Evolutionary conservation across 2,329 filamentous ascomycete species (phyloP), one percentile per base, ranked within the genome.

Genomic region (Fusarium devonianum): DNA sequence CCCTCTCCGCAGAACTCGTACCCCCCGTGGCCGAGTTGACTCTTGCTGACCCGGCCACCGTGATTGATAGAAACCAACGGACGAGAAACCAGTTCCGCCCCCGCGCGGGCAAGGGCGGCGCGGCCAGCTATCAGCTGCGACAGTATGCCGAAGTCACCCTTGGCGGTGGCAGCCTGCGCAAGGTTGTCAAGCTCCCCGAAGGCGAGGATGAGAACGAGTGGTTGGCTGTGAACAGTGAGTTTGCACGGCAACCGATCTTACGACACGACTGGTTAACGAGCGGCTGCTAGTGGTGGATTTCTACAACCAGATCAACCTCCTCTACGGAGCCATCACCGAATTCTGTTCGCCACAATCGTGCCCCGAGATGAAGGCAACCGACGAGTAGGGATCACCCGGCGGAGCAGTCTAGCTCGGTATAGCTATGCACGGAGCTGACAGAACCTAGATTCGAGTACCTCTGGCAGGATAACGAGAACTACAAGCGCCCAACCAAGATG

Each of bases 301-400:
- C 75, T 99, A 99, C 84, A 99, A 99, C 78, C 94, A 99, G 75
- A 96, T 99, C 79, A 99, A 99, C 76, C 83, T 99, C 25, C 87
- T 99, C 51, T 99, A 99, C 72, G 95, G 95, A 51, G 94, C 94
- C 61, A 99, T 99, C 70, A 99, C 94, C 52, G 94, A 99, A 71
- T 99, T 99, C 75, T 99, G 94, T 80, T 97, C 94, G 18, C 93
- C 94, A 22, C 89, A 94, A 71, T 92, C 92, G 59, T 99, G 94
- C 72, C 94, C 94, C 1, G 94, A 97, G 77, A 99, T 99, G 94
- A 99, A 99, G 75, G 94, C 94, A n/a, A 99, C 94, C 8, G 95
- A 99, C 76, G 94, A 99, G 88, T 94, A 81, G 59, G n/a, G 84
- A 23, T 12, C 14, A 16, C 4, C 4, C 2, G 5, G n/a, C 23